These are phyloP conservation scores for Nakataea oryzae DNA, from an alignment of 2,329 filamentous ascomycete genomes.

Conservation along the genomic window DNA sequence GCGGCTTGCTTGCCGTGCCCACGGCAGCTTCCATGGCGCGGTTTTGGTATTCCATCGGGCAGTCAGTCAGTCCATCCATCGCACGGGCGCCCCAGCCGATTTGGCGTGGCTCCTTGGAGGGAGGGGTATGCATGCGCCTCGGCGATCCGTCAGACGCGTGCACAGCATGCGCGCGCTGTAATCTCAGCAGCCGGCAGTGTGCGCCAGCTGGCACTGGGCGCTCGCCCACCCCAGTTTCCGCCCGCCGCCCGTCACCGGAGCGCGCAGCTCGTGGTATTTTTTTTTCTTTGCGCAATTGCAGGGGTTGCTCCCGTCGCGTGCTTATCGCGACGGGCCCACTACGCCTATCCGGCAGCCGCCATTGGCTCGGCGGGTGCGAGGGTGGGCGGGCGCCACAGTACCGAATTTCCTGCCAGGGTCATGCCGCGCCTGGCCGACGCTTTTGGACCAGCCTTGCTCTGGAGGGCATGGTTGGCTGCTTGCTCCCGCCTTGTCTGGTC, in stretches of 20 bases:
- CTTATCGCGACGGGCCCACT: background rate
- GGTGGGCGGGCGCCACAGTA: background rate
- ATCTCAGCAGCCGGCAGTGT: no score
- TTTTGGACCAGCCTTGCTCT: background rate
- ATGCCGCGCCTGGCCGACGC: background rate
- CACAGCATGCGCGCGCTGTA: no score
- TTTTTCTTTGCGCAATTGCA: background rate
- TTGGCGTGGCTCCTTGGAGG: background rate
- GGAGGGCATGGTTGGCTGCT: background rate
- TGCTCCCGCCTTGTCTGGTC: background rate
- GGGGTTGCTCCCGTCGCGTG: background rate
- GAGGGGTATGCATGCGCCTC: background rate
- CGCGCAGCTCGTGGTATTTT: background rate
- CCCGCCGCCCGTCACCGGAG: background rate
- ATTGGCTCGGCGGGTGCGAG: background rate
- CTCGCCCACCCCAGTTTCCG: no score
- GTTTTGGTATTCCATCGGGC: background rate
- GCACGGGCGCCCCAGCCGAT: background rate
- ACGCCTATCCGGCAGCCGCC: background rate
- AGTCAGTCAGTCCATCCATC: no score
- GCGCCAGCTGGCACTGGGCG: no score
- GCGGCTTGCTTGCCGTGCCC: background rate
- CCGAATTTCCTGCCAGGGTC: background rate
- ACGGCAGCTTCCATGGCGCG: background rate
- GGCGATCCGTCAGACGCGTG: no score